Evolutionary conservation across 192 early-diverging fungal genomes (phyloP).

Genomic region (Borealophlyctis nickersoniae): DNA sequence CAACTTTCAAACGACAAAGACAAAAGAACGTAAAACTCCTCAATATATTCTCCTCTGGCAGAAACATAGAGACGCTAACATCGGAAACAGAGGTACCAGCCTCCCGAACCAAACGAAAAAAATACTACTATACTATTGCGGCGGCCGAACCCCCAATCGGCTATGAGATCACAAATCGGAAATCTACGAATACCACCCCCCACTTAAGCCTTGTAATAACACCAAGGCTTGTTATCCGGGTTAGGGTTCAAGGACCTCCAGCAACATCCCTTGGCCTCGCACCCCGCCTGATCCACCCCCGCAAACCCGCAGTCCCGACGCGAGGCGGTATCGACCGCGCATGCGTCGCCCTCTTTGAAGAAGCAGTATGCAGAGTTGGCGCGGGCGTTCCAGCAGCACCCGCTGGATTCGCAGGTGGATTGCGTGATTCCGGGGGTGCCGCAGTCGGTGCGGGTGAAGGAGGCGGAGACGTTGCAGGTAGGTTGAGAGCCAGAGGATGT

Average conservation of each 20-base stretch:
- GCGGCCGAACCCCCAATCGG: no score
- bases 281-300: slow-evolving; percentile 7
- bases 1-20: no score
- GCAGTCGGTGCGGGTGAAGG: slow-evolving; percentile 8
- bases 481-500: neutral
- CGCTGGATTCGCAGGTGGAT: slow-evolving; percentile 11
- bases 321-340: neutral
- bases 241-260: neutral
- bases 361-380: slow-evolving; percentile 7
- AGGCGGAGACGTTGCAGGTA: slow-evolving; percentile 4
- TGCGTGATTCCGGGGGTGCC: slow-evolving; percentile 11
- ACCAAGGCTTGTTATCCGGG: slow-evolving; percentile 2
- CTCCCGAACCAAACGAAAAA: no score
- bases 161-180: no score
- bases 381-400: slow-evolving; percentile 14
- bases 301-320: slow-evolving; percentile 3
- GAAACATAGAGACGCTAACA: no score
- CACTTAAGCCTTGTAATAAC: slow-evolving; percentile 3
- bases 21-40: no score
- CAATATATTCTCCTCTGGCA: no score
- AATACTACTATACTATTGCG: no score
- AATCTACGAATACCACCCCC: no score
- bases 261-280: slow-evolving; percentile 14
- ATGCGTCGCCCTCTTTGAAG: slow-evolving; percentile 2
- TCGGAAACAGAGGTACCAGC: no score